phyloP scores from a whole-genome alignment of 2,329 filamentous ascomycete species.

The Zopfia rhizophila region DNA sequence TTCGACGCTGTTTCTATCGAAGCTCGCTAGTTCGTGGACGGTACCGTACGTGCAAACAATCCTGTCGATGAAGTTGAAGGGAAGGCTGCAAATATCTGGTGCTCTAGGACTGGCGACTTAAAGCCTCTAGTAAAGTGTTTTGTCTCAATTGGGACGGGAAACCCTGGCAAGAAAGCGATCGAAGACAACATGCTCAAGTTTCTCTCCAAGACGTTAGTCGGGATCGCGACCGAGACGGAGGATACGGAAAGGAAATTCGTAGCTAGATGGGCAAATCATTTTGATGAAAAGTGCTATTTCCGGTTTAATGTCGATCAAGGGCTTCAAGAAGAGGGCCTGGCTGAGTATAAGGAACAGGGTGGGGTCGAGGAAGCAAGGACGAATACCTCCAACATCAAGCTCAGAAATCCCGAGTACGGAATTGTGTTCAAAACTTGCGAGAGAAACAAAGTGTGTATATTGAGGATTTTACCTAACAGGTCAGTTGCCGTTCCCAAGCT shows the following conservation, averaged over 20 bases:
- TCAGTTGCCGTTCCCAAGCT: too few species aligned
- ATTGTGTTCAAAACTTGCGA: conserved; percentile 11
- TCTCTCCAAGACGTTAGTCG: conserved; percentile 19
- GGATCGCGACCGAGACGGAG: conserved; percentile 30
- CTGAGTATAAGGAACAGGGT: conserved; percentile 14
- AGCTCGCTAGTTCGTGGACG: conserved; percentile 53
- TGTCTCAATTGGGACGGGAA: conserved; percentile 28
- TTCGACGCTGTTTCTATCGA: conserved; percentile 52
- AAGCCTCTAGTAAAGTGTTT: conserved; percentile 25
- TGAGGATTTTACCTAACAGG: conserved; percentile 6
- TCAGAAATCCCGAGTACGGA: conserved; percentile 2
- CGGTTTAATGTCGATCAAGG: conserved; percentile 24
- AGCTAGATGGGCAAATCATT: conserved; percentile 5
- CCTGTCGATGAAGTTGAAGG: conserved; percentile 55
- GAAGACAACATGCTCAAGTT: too few species aligned
- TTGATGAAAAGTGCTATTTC: conserved; percentile 21
- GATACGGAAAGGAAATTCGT: conserved; percentile 26
- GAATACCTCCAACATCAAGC: conserved; percentile 4
- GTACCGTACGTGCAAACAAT: conserved; percentile 54
- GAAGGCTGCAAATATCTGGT: conserved; percentile 36
- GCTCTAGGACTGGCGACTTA: conserved; percentile 18
- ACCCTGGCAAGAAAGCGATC: too few species aligned
- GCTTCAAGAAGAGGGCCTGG: conserved; percentile 18
- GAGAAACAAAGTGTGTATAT: conserved; percentile 18
- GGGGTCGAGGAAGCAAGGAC: conserved; percentile 5